phyloP scores from a whole-genome alignment of 2,329 filamentous ascomycete species.

The Alternaria burnsii region DNA sequence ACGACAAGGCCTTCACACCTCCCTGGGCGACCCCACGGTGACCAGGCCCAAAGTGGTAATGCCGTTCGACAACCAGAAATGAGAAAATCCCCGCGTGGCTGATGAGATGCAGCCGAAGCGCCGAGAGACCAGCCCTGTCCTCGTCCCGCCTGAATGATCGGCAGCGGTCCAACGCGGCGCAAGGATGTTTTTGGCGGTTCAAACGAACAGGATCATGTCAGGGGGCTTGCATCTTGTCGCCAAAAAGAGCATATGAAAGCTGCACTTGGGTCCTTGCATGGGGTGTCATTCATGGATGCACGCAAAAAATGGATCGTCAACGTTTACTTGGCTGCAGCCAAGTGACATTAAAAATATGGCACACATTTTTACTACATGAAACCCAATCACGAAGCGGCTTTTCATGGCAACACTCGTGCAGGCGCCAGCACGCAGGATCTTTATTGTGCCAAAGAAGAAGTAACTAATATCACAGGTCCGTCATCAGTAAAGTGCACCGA shows the following conservation, averaged over 20 bases:
- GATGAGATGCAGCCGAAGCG: conserved; percentile 48
- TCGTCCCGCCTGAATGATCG: conserved; percentile 49
- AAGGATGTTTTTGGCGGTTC: conserved; percentile 37
- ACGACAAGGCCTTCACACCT: conserved; percentile 25
- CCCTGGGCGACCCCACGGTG: conserved; percentile 38
- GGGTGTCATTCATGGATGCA: conserved; percentile 25
- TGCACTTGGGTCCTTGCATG: conserved; percentile 35
- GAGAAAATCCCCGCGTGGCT: conserved; percentile 44
- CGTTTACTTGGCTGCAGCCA: conserved; percentile 34
- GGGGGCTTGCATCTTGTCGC: conserved; percentile 42
- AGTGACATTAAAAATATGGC: conserved; percentile 21
- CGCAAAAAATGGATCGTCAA: conserved; percentile 24
- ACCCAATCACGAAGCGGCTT: conserved; percentile 1
- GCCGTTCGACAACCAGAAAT: conserved; percentile 48
- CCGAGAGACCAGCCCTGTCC: conserved; percentile 41
- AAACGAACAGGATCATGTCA: conserved; percentile 46
- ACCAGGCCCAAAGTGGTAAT: conserved; percentile 43
- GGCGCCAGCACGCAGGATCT: neutral
- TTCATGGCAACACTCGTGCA: conserved; percentile 8
- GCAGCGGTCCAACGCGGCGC: conserved; percentile 44
- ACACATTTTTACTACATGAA: conserved; percentile 12
- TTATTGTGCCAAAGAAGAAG: conserved; percentile 10
- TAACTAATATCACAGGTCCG: conserved; percentile 9
- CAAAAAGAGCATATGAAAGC: conserved; percentile 31
- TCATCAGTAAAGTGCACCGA: conserved; percentile 8